A percentile compares a stretch with the other conserved stretches of the same genome.
phyloP scores from a whole-genome alignment of 805 yeast species.

The Yarrowia bubula region DNA sequence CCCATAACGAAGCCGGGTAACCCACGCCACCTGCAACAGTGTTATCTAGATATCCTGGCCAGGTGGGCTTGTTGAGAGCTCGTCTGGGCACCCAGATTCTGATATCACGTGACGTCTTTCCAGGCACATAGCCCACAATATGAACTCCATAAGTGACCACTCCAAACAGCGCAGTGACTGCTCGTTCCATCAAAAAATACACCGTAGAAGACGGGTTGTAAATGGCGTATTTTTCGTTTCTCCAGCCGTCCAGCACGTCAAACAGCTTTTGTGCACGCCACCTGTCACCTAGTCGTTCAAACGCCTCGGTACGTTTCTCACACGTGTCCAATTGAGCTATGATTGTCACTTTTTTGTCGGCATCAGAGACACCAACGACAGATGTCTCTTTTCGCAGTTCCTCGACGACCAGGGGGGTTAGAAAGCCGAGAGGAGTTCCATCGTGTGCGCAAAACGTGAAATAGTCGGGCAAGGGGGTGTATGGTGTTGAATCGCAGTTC shows the following conservation, averaged over 20 bases:
- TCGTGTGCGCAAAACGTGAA: slow-evolving; percentile 36
- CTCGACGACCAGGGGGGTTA: slow-evolving; percentile 34
- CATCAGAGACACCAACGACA: slow-evolving; percentile 35
- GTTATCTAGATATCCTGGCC: slow-evolving; percentile 87
- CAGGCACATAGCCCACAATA: slow-evolving; percentile 68
- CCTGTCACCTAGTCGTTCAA: slow-evolving; percentile 33
- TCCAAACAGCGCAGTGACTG: slow-evolving; percentile 78
- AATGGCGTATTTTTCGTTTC: slow-evolving; percentile 76
- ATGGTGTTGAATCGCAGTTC: slow-evolving; percentile 29
- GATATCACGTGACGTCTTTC: slow-evolving; percentile 43
- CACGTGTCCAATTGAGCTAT: slow-evolving; percentile 39
- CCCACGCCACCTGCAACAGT: slow-evolving; percentile 96
- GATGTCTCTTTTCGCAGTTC: slow-evolving; percentile 29
- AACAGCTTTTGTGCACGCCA: slow-evolving; percentile 35
- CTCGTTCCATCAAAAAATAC: slow-evolving; percentile 73
- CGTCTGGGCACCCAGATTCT: slow-evolving; percentile 79
- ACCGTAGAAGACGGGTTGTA: slow-evolving; percentile 55
- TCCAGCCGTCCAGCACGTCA: slow-evolving; percentile 54
- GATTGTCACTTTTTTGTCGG: slow-evolving; percentile 37
- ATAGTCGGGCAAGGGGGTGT: slow-evolving; percentile 17
- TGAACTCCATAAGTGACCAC: slow-evolving; percentile 90
- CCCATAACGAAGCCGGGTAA: slow-evolving; percentile 67
- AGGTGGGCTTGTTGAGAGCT: slow-evolving; percentile 74
- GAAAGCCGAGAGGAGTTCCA: slow-evolving; percentile 33
- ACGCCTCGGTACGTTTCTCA: slow-evolving; percentile 44